Conservation (phyloP, 2,329 filamentous ascomycete genomes). For the Sclerotinia glacialis region DNA sequence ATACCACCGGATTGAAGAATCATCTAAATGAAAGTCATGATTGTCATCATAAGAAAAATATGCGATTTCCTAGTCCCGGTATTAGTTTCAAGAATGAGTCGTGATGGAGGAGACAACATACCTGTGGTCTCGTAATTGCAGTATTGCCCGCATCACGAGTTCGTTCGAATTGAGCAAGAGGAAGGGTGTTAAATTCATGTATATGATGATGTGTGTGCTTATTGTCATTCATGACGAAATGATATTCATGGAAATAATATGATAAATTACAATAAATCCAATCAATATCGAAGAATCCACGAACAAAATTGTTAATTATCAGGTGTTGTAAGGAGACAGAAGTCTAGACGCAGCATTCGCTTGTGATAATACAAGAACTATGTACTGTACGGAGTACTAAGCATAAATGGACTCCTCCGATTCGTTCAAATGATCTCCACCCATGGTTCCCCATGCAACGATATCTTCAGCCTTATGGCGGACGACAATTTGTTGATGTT, state of each 20-base stretch:
- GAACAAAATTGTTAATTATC: neutral
- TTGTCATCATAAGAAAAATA: slow-evolving; percentile 91
- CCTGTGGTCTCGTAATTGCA: slow-evolving; percentile 12
- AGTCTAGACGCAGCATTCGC: slow-evolving; percentile 4
- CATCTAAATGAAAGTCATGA: slow-evolving; percentile 72
- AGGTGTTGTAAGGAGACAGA: neutral
- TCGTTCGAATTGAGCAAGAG: slow-evolving; percentile 9
- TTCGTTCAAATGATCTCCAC: neutral
- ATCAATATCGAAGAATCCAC: neutral
- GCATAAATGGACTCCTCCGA: neutral
- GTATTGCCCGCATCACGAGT: slow-evolving; percentile 1
- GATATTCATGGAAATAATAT: neutral
- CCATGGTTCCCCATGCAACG: neutral
- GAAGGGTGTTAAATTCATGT: slow-evolving; percentile 10
- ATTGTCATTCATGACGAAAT: neutral
- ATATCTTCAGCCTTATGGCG: slow-evolving; percentile 17
- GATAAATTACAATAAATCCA: neutral
- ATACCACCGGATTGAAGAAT: slow-evolving; percentile 82
- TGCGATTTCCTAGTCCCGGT: slow-evolving; percentile 68
- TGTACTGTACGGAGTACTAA: too few species aligned
- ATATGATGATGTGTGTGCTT: neutral
- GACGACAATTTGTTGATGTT: neutral
- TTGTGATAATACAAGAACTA: slow-evolving; percentile 1
- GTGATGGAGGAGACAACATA: neutral
- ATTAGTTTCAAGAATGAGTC: neutral